Conservation (phyloP, 2,329 filamentous ascomycete genomes). For the Exophiala bonariae region DNA sequence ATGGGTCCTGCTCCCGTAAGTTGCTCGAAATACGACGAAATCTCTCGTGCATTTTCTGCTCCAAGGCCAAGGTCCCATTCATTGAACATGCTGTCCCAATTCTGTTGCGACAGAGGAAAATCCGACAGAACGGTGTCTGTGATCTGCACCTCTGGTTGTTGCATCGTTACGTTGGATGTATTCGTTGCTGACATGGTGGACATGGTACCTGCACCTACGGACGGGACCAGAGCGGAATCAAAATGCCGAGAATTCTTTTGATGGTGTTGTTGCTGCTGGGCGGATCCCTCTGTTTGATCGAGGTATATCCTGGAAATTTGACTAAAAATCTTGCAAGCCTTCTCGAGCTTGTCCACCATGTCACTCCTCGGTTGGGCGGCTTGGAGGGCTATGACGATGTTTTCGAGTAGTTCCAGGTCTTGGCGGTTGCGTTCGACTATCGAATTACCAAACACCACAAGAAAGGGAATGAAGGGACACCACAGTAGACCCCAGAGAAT, state of each 20-base stretch:
- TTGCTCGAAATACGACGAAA: conserved; percentile 21
- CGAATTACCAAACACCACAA: conserved; percentile 51
- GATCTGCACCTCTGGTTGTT: conserved; percentile 1
- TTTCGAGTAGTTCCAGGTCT: conserved; percentile 23
- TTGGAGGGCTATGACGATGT: conserved; percentile 28
- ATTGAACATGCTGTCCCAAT: conserved; percentile 23
- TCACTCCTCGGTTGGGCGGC: conserved; percentile 8
- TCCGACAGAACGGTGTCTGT: conserved; percentile 6
- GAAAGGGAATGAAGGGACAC: conserved; percentile 61
- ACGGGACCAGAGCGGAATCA: not conserved
- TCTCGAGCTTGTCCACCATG: conserved; percentile 16
- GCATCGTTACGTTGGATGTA: not conserved
- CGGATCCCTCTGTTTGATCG: not conserved
- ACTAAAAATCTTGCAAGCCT: conserved; percentile 17
- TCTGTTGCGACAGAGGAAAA: conserved; percentile 20
- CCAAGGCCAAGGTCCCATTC: conserved; percentile 24
- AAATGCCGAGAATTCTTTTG: not conserved
- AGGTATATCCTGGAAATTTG: conserved; percentile 18
- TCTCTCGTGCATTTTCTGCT: conserved; percentile 17
- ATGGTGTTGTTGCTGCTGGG: not conserved
- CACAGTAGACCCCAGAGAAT: conserved; percentile 53
- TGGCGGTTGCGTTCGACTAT: conserved; percentile 16
- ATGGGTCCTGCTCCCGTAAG: not conserved
- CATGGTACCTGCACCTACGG: not conserved
- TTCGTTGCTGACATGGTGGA: not conserved